Percentiles rank a stretch among this genome's conserved stretches.
These are phyloP conservation scores for Plasmodium malariae DNA, from an alignment of 169 alveolate genomes.

Conservation along the genomic window DNA sequence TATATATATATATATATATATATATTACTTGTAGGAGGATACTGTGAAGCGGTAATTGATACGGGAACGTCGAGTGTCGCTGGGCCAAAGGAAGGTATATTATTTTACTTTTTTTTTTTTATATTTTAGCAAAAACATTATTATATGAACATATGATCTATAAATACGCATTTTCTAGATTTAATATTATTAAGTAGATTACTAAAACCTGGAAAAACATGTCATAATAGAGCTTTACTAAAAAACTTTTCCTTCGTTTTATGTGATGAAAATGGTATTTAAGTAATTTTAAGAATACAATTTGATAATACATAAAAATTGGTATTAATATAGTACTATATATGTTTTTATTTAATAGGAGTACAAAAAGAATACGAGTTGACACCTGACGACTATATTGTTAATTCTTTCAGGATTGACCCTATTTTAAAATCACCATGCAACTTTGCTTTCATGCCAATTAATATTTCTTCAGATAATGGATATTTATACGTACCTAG, in stretches of 20 bases:
- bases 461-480: slow-evolving; percentile 63
- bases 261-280: slow-evolving; percentile 47
- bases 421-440: slow-evolving; percentile 72
- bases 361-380: slow-evolving; percentile 60
- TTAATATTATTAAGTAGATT: slow-evolving; percentile 57
- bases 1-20: background rate
- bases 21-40: slow-evolving; percentile 30
- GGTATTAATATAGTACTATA: background rate
- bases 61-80: slow-evolving; percentile 76
- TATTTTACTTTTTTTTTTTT: slow-evolving; percentile 3
- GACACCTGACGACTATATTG: slow-evolving; percentile 70
- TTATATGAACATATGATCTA: background rate
- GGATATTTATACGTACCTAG: slow-evolving; percentile 67
- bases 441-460: slow-evolving; percentile 77
- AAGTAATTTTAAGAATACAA: background rate
- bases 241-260: slow-evolving; percentile 70
- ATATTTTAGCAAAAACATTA: background rate
- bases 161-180: slow-evolving; percentile 24
- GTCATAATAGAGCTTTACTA: slow-evolving; percentile 25
- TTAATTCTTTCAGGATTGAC: slow-evolving; percentile 51
- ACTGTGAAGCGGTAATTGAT: slow-evolving; percentile 72
- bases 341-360: slow-evolving; percentile 3
- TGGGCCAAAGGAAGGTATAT: slow-evolving; percentile 68
- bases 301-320: slow-evolving; percentile 14
- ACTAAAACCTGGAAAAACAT: slow-evolving; percentile 30